Base-by-base conservation (phyloP, 495 filamentous ascomycete genomes). In the Pseudoneurospora amorphoporcata region DNA sequence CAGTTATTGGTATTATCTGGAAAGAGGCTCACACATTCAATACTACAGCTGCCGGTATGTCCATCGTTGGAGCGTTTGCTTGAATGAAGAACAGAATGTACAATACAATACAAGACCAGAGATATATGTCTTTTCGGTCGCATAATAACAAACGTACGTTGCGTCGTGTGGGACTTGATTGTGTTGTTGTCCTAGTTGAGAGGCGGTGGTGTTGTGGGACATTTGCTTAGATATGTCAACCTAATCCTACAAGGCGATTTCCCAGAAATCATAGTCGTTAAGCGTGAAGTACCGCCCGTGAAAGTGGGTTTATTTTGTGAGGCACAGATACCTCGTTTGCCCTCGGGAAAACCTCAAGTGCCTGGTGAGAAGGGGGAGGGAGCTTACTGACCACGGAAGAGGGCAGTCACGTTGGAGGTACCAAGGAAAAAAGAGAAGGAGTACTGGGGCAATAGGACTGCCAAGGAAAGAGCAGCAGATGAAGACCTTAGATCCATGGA, bases 31-130 rank as follows among this genome's bases (percentile, higher is more conserved):
- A 83, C 72, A 43, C 17, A 19, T 5, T 19, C 23, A 17, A 38
- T 45, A 4, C 16, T 39, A 68, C 47, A 79, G 80, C 78, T 65
- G 71, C 71, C 45, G 79, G 78, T 84, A 92, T 92, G 90, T 88
- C 90, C 82, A 88, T 89, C 83, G 86, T 88, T 83, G 88, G 83
- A 78, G 86, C 85, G 73, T 82, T 83, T 74, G 83, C 83, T 35
- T 84, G 81, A 79, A 72, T 9, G n/a, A 2, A 5, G 29, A 2
- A 39, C 16, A 38, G 39, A 41, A 7, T 32, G 39, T 43, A 35
- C 23, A 23, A 38, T 68, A 61, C 69, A 10, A 70, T 65, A 53
- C n/a, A 4, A 14, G 23, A 29, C 10, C 19, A 58, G 9, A 58
- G 4, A 32, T 58, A 29, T 29, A 29, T 58, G 47, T 0, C 4